Conservation (phyloP, 345 rosid species). For the Erodium maritimum region DNA sequence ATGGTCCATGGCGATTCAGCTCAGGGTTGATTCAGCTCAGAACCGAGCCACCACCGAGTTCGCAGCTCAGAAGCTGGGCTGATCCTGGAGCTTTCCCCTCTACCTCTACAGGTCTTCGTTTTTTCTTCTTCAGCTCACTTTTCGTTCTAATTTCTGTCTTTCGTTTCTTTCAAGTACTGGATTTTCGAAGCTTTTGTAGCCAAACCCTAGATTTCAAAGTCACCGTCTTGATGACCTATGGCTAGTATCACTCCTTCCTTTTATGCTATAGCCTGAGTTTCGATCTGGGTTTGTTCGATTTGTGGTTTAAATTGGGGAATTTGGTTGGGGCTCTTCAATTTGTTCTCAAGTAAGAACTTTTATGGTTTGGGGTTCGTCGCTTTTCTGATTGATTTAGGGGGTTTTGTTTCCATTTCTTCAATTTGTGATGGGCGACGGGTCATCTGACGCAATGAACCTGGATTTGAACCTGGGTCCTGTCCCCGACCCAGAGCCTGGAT, state of each 20-base stretch:
- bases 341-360: neutral
- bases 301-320: neutral
- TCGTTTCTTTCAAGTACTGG: neutral
- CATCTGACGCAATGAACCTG: constrained; percentile 79
- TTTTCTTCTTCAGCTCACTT: neutral
- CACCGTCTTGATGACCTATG: constrained; percentile 12
- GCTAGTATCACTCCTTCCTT: neutral
- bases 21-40: neutral
- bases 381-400: constrained; percentile 4
- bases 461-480: constrained; percentile 90
- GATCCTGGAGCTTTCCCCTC: neutral
- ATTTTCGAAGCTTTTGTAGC: neutral
- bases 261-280: constrained; percentile 2
- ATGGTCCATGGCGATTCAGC: neutral
- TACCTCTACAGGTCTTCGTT: neutral
- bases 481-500: constrained; percentile 66
- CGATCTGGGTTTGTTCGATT: neutral
- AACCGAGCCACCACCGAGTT: neutral
- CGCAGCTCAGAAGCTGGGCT: neutral
- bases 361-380: neutral
- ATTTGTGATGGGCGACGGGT: constrained; percentile 56
- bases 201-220: neutral
- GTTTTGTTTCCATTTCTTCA: constrained; percentile 6
- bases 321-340: constrained; percentile 7
- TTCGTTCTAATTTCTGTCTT: no score